Conservation (phyloP, 1,284 basidiomycete genomes). For the Inonotus hispidus region DNA sequence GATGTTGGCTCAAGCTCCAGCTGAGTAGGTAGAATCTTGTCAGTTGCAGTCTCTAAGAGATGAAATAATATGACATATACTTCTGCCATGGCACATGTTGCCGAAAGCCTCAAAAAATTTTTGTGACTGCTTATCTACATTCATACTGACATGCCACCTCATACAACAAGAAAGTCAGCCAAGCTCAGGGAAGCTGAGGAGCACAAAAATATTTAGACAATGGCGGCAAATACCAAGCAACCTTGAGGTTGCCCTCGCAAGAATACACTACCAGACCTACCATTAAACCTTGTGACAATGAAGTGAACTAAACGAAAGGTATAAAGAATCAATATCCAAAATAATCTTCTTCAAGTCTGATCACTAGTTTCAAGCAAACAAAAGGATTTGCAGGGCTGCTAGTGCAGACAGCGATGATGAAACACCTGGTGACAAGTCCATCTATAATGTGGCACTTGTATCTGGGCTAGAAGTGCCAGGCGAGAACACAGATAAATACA, state of each 20-base stretch:
- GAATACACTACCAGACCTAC: not conserved
- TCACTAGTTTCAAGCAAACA: not conserved
- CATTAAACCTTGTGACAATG: not conserved
- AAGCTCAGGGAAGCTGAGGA: not conserved
- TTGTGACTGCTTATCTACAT: not conserved
- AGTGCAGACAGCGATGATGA: not conserved
- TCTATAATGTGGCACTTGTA: not conserved
- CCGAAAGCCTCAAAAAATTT: not conserved
- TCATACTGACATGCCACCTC: not conserved
- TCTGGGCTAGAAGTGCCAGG: not conserved
- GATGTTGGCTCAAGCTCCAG: too few species aligned
- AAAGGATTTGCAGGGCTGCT: not conserved
- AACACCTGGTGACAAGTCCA: not conserved
- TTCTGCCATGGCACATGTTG: too few species aligned
- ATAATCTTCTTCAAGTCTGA: not conserved
- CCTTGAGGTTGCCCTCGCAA: not conserved
- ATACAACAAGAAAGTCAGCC: not conserved
- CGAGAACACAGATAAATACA: not conserved
- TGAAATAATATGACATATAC: too few species aligned
- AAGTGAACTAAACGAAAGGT: not conserved
- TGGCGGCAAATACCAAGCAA: not conserved
- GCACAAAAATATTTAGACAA: not conserved
- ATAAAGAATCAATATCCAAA: not conserved
- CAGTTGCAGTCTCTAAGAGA: too few species aligned
- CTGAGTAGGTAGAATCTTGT: too few species aligned